phyloP scores from a whole-genome alignment of 306 rosid genomes.

The Prunus davidiana region DNA sequence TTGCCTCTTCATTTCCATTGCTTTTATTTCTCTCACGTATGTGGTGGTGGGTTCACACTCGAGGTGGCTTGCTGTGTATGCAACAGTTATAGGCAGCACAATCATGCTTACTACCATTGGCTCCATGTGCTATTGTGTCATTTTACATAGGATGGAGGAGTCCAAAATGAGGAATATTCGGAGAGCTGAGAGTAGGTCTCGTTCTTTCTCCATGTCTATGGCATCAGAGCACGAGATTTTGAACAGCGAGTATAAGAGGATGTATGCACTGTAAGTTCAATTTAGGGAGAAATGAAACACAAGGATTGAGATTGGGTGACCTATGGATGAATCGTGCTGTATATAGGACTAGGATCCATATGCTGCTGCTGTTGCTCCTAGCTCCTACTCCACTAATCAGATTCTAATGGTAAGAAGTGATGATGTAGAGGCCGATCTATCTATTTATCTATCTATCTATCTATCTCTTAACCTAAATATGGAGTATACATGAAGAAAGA shows the following conservation, averaged over 20 bases:
- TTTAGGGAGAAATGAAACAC: neutral
- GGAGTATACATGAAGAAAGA: neutral
- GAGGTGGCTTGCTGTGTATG: conserved; percentile 80
- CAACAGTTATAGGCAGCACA: conserved; percentile 76
- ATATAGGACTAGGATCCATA: neutral
- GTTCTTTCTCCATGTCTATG: conserved; percentile 68
- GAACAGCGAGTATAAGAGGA: conserved; percentile 78
- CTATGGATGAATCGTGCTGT: neutral
- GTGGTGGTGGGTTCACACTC: conserved; percentile 83
- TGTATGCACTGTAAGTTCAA: conserved; percentile 75
- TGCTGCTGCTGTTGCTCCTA: neutral
- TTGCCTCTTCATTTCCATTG: conserved; percentile 86
- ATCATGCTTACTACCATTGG: conserved; percentile 97
- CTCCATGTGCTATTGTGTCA: conserved; percentile 90
- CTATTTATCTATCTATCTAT: neutral
- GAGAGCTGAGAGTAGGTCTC: conserved; percentile 52
- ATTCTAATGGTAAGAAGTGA: neutral
- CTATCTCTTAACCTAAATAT: neutral
- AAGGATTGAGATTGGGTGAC: neutral
- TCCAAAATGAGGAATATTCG: conserved; percentile 54
- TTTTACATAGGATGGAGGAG: conserved; percentile 85
- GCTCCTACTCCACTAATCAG: neutral
- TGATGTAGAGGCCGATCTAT: neutral
- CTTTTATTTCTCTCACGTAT: conserved; percentile 85
- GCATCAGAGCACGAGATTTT: conserved; percentile 81